A percentile compares a stretch with the other conserved stretches of the same genome.
Evolutionary conservation across 495 filamentous ascomycete genomes (phyloP).

Genomic region (Trichoderma asperelloides): DNA sequence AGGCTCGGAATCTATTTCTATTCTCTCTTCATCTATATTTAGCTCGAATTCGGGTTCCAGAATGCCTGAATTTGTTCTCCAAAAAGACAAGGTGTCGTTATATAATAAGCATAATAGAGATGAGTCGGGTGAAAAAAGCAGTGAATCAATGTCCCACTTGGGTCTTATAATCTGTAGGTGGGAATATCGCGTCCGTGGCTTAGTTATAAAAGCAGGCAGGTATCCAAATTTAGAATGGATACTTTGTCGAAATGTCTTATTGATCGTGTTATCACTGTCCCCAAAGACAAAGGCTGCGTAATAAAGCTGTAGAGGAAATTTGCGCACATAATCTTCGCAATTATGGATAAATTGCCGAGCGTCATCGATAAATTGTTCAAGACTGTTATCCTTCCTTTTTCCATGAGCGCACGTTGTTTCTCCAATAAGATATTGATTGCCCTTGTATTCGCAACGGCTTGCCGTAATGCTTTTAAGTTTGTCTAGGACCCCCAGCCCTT

Average conservation of each 20-base stretch:
- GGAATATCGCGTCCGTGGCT: background rate
- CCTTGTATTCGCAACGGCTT: background rate
- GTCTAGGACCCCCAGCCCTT: background rate
- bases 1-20: background rate
- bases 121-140: background rate
- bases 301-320: background rate
- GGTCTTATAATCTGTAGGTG: too few species aligned
- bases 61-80: too few species aligned
- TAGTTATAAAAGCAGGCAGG: background rate
- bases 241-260: background rate
- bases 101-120: too few species aligned
- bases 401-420: background rate
- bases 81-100: too few species aligned
- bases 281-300: background rate
- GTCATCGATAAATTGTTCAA: background rate
- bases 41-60: background rate
- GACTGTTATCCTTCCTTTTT: background rate
- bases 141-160: too few species aligned
- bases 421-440: background rate
- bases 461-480: background rate
- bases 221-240: background rate
- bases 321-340: background rate
- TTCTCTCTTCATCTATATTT: background rate
- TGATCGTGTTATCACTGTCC: background rate
- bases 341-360: background rate